These are phyloP conservation scores for Fraxinus anomala DNA, from an alignment of 257 asterid genomes.

Conservation along the genomic window DNA sequence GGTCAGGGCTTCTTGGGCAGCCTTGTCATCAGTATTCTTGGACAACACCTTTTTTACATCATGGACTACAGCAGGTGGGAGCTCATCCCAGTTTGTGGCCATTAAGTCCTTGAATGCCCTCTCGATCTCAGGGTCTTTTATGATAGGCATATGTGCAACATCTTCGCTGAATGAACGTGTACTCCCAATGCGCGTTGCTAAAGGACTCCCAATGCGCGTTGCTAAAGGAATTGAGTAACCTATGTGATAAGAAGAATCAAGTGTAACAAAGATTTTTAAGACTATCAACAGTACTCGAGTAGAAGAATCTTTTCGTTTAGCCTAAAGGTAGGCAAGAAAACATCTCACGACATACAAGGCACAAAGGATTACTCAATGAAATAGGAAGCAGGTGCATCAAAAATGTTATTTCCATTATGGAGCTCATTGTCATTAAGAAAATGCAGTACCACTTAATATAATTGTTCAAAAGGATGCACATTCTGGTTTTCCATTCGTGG, in stretches of 20 bases:
- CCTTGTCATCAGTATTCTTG: conserved; percentile 73
- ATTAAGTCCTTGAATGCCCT: conserved; percentile 82
- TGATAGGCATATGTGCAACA: conserved; percentile 58
- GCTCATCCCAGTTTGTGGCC: conserved; percentile 80
- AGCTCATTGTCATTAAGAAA: neutral
- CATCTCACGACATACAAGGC: neutral
- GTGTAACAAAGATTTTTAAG: conserved; percentile 9
- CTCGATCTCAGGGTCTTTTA: conserved; percentile 66
- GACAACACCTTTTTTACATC: conserved; percentile 67
- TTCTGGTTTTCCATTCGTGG: neutral
- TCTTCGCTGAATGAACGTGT: conserved; percentile 69
- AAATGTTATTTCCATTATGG: neutral
- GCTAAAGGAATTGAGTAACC: conserved; percentile 50
- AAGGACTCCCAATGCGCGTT: conserved; percentile 51
- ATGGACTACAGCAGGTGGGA: conserved; percentile 60
- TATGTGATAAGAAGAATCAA: conserved; percentile 31
- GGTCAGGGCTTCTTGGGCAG: conserved; percentile 70
- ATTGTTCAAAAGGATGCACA: neutral
- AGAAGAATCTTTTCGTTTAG: conserved; percentile 6
- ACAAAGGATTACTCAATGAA: neutral
- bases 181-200: conserved; percentile 50
- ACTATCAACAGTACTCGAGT: conserved; percentile 7
- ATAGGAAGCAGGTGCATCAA: neutral
- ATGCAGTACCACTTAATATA: neutral
- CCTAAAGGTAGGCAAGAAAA: neutral